Evolutionary conservation across 177 flowering plant genomes (phyloP), one percentile per base, ranked within the genome.

Genomic region (Vitis hybrid): DNA sequence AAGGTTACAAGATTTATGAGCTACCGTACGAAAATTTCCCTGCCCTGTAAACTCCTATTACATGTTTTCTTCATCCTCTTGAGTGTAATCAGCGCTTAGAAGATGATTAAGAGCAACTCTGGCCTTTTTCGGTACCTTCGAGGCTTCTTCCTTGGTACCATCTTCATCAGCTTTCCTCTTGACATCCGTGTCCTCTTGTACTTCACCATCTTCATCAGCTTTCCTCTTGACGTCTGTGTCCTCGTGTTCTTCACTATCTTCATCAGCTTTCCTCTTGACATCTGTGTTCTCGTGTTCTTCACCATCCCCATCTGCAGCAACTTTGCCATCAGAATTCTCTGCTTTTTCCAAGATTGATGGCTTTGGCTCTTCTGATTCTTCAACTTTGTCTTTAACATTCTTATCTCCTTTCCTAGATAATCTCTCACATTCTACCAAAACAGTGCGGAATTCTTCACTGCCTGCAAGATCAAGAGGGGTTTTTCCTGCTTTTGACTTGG

Each of bases 401-500:
- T 18, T 10, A 18, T 74, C 72, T 59, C 49, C 74, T 76, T 80
- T 69, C 67, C 57, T 63, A 30, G 78, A 64, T 23, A 77, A 62
- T 9, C 51, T 60, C 66, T 84, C 88, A 55, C 68, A 66, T 56
- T 84, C 89, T 56, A 75, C 68, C 49, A 95, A 77, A 63, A 80
- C 65, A 1, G 82, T 71, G 48, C 87, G 83, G 32, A 90, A 65
- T 71, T 90, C 97, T n/a, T 90, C 88, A 62, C 56, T 84, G 67
- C 55, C 79, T 26, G 97, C 87, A 58, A 93, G 80, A 80, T 95
- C 96, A 63, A 83, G 69, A 56, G 97, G 91, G 17, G 87, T 84
- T 72, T 87, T 91, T 56, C 96, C 99, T 26, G 97, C 91, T 76
- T 87, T 91, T 48, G 89, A 88, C 79, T 79, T 89, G 6, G 80